Conservation (phyloP, 805 yeast genomes). For the Dipodascopsis uninucleata region DNA sequence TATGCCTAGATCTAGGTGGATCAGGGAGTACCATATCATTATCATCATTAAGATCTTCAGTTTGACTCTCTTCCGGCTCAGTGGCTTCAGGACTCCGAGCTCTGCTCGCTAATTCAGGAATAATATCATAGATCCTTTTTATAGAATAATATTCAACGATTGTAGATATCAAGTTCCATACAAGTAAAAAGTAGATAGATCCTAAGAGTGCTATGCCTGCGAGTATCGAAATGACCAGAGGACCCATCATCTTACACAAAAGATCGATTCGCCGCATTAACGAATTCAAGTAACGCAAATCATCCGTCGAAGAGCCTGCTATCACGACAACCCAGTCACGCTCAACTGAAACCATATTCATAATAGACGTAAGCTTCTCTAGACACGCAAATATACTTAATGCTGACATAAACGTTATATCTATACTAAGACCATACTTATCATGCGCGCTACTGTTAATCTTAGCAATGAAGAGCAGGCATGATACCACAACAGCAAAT, state of each 20-base stretch:
- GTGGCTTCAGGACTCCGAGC: not conserved
- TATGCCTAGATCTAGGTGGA: no score
- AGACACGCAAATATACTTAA: constrained; percentile 37
- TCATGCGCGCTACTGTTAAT: no score
- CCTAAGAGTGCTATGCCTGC: constrained; percentile 30
- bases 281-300: constrained; percentile 36
- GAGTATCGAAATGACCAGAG: constrained; percentile 38
- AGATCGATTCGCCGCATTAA: constrained; percentile 41
- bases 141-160: constrained; percentile 38
- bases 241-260: constrained; percentile 40
- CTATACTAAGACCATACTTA: constrained; percentile 1
- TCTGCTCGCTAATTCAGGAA: constrained; percentile 33
- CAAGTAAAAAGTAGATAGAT: constrained; percentile 34
- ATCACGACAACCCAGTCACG: constrained; percentile 44
- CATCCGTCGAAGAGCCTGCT: constrained; percentile 30
- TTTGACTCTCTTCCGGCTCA: constrained; percentile 6
- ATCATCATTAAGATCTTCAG: not conserved
- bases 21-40: not conserved
- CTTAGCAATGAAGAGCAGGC: constrained; percentile 29
- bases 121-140: constrained; percentile 36
- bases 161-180: constrained; percentile 34
- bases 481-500: constrained; percentile 33
- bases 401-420: constrained; percentile 17
- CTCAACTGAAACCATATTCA: constrained; percentile 41
- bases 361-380: constrained; percentile 37